These are phyloP conservation scores for Ajuga reptans DNA, from an alignment of 305 asterid species.

Conservation along the genomic window DNA sequence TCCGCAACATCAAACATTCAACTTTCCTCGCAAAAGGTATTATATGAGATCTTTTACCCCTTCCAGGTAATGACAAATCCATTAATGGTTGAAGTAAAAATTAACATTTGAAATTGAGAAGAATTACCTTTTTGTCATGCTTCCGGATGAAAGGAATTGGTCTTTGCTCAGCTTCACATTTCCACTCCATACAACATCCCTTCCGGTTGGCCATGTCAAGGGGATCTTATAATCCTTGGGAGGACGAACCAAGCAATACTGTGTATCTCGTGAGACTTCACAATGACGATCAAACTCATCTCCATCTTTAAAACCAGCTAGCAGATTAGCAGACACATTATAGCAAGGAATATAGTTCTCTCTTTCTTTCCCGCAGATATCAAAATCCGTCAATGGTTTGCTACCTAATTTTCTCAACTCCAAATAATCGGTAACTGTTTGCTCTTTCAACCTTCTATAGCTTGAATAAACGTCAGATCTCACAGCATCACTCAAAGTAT, in stretches of 20 bases:
- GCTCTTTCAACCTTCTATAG: constrained; percentile 70
- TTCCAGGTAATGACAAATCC: neutral
- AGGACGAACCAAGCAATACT: constrained; percentile 76
- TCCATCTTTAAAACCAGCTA: constrained; percentile 72
- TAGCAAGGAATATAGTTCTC: constrained; percentile 91
- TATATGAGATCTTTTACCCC: neutral
- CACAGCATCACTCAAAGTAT: constrained; percentile 40
- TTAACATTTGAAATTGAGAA: constrained; percentile 12
- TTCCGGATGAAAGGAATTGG: constrained; percentile 96
- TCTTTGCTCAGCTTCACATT: constrained; percentile 91
- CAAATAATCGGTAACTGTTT: constrained; percentile 61
- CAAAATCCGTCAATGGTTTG: constrained; percentile 47
- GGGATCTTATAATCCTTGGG: constrained; percentile 93
- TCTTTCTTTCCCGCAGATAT: constrained; percentile 79
- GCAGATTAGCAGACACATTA: constrained; percentile 68
- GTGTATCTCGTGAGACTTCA: constrained; percentile 52
- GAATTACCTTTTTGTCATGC: constrained; percentile 87
- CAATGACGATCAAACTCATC: constrained; percentile 93
- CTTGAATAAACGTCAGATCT: constrained; percentile 46
- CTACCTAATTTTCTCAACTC: constrained; percentile 57
- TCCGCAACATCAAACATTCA: constrained; percentile 21
- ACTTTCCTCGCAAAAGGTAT: constrained; percentile 3
- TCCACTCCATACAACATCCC: constrained; percentile 90
- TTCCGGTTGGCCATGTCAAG: constrained; percentile 87
- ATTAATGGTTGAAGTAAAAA: constrained; percentile 3